These are phyloP conservation scores for Fusarium concolor DNA, from an alignment of 2,329 filamentous ascomycete genomes.

Conservation along the genomic window DNA sequence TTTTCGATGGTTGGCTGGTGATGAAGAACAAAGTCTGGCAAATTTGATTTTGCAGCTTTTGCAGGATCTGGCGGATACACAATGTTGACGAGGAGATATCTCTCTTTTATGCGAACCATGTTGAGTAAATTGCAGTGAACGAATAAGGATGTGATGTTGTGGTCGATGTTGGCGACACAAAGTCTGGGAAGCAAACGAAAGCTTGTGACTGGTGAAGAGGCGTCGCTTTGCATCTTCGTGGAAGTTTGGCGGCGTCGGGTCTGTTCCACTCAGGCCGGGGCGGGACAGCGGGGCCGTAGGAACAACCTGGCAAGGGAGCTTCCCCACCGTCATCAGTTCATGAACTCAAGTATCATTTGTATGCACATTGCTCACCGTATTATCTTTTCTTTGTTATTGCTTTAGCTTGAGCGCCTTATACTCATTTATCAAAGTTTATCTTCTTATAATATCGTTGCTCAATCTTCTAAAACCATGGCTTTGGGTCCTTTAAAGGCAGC, in stretches of 20 bases:
- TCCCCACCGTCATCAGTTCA: constrained; percentile 34
- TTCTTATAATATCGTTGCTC: not conserved
- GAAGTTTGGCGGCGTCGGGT: constrained; percentile 35
- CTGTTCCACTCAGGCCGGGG: constrained; percentile 36
- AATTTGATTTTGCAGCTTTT: constrained; percentile 50
- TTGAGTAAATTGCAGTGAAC: not conserved
- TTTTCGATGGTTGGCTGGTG: constrained; percentile 81
- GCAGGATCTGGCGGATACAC: constrained; percentile 77
- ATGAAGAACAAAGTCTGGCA: constrained; percentile 75
- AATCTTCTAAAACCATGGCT: constrained; percentile 39
- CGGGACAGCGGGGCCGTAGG: constrained; percentile 40
- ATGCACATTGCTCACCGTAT: not conserved
- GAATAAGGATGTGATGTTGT: not conserved
- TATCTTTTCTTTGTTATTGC: not conserved
- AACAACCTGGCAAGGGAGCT: constrained; percentile 7
- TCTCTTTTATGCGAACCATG: constrained; percentile 97
- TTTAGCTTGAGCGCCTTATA: not conserved
- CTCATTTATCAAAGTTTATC: not conserved
- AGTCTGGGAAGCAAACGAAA: constrained; percentile 7
- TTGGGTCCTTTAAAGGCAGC: constrained; percentile 71
- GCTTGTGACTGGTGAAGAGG: constrained; percentile 21
- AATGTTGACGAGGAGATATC: constrained; percentile 95
- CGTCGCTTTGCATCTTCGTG: constrained; percentile 16
- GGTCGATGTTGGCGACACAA: not conserved
- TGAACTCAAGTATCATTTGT: constrained; percentile 16